Base-by-base conservation (phyloP, 805 yeast genomes). In the Metschnikowia anglica region DNA sequence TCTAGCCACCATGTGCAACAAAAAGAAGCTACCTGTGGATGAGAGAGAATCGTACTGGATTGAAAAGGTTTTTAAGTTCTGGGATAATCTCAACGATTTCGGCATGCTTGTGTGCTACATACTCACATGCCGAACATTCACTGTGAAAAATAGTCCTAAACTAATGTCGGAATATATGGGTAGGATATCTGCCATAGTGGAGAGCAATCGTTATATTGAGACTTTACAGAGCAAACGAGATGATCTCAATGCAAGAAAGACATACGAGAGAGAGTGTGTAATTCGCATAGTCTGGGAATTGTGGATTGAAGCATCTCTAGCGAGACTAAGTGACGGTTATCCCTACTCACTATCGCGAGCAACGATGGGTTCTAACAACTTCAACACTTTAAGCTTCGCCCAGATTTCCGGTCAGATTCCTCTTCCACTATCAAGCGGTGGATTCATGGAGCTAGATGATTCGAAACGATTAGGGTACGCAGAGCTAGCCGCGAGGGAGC, bases 31-130 rank as follows among this genome's bases (percentile, higher is more conserved):
- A 34, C 39, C 34, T 2, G 30, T 49, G 11, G 37, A 41, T 15
- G 33, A 39, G n/a, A 52, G 50, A 32, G 63, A 62, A 28, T 21
- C 37, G 3, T 41, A 41, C 29, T 63, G 68, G 66, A 39, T 61
- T 12, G 41, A 37, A 13, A 49, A 48, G 2, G 51, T 50, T 23
- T 46, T 46, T 39, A 51, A 52, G 31, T 51, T 40, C 41, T 55
- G 58, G 61, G 65, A 62, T 44, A 49, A 52, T 25, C 53, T 62
- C 23, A 57, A 57, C 35, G 58, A 58, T 17, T 48, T 61, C 26
- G 66, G 64, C 8, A 54, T 61, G 52, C 36, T 62, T 6, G 35
- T 59, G 12, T 50, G 58, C 23, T 56, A 49, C 26, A 39, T 49
- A n/a, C 49, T 63, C 38, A 32, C 53, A 12, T 38, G 53, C 7